Conservation (phyloP, 768 basidiomycete species). For the Suillus plorans region DNA sequence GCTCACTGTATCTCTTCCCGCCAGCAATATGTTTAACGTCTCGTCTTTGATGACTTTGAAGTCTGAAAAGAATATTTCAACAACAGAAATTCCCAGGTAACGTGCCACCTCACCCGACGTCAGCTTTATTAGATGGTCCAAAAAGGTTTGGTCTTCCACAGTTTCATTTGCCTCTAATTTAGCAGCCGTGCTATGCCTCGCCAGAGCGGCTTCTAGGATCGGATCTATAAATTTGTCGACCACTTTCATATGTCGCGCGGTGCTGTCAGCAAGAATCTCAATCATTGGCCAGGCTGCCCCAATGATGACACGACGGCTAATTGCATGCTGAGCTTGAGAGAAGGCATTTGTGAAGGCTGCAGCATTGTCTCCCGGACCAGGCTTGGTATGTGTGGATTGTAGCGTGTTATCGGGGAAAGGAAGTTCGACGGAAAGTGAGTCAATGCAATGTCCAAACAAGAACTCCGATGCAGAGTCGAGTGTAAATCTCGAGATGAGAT, state of each 20-base stretch:
- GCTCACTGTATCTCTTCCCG: conserved; percentile 43
- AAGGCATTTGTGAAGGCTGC: conserved; percentile 35
- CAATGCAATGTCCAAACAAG: conserved; percentile 44
- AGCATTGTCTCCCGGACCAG: conserved; percentile 1
- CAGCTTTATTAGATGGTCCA: conserved; percentile 39
- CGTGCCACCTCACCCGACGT: conserved; percentile 33
- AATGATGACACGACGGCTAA: conserved; percentile 27
- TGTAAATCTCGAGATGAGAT: conserved; percentile 46
- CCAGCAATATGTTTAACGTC: conserved; percentile 43
- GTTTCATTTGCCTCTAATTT: conserved; percentile 12
- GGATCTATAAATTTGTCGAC: conserved; percentile 40
- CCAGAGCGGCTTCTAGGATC: conserved; percentile 37
- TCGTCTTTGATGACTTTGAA: conserved; percentile 39
- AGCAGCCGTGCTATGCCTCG: conserved; percentile 17
- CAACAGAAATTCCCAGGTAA: background rate
- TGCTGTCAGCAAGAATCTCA: conserved; percentile 36
- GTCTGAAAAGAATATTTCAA: conserved; percentile 18
- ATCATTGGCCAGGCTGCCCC: conserved; percentile 40
- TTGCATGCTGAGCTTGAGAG: conserved; percentile 29
- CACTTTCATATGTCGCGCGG: conserved; percentile 34
- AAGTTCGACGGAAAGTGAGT: conserved; percentile 36
- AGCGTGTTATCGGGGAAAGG: conserved; percentile 37
- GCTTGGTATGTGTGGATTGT: background rate
- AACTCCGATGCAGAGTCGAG: conserved; percentile 56
- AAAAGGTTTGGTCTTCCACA: conserved; percentile 36